Evolutionary conservation across 306 rosid species (phyloP).

Genomic region (Ormosia emarginata): DNA sequence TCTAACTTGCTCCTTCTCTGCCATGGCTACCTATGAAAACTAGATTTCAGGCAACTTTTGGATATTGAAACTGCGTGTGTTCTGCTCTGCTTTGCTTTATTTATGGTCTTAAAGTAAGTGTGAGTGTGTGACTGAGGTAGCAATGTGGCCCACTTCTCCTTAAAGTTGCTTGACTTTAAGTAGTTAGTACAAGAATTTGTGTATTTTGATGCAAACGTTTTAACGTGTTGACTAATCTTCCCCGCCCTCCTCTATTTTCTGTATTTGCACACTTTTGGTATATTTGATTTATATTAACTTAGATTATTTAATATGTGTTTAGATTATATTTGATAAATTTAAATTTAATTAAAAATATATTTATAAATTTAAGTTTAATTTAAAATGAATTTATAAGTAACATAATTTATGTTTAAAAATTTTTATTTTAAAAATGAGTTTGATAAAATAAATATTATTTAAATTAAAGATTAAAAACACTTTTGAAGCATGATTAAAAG

Average conservation of each 20-base stretch:
- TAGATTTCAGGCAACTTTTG: neutral
- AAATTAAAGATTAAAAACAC: no score
- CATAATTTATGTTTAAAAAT: no score
- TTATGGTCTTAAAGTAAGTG: neutral
- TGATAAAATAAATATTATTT: no score
- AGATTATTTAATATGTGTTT: no score
- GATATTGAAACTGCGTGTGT: neutral
- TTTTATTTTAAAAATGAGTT: no score
- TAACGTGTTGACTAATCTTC: neutral
- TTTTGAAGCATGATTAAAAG: no score
- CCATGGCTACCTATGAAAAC: conserved; percentile 21
- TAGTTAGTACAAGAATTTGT: neutral
- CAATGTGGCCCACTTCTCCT: neutral
- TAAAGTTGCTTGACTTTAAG: neutral
- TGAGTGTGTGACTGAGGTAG: neutral
- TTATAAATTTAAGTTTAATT: no score
- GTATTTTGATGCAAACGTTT: neutral
- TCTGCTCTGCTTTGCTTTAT: neutral
- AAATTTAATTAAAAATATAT: no score
- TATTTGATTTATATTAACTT: neutral
- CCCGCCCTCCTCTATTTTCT: neutral
- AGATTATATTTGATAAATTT: no score
- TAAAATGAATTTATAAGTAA: no score
- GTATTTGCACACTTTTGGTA: neutral
- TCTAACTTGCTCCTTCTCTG: conserved; percentile 46